Evolutionary conservation across 345 rosid genomes (phyloP), one percentile per base, ranked within the genome.

Genomic region (Hirschfeldia incana): DNA sequence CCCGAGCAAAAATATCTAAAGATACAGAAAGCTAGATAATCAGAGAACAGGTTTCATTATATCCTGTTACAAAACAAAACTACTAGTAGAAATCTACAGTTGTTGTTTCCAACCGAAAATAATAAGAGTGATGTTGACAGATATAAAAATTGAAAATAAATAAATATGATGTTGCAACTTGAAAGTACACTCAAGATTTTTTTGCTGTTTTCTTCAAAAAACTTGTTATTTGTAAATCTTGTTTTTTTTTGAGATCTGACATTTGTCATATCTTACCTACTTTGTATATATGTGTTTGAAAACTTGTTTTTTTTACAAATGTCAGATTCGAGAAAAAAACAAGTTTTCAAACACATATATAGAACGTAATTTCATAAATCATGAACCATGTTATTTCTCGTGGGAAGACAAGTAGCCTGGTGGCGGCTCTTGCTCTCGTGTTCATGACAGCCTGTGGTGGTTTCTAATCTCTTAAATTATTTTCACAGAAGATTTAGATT

Each of bases 321-420:
- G 64, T 59, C 64, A 59, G 15, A 27, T 27, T 27, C 32, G 26
- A 58, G 30, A 59, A 21, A 59, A 59, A 59, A 26, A 26, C 28
- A 59, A 26, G 11, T 55, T 17, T 27, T 51, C 4, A 34, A 29
- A 32, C 15, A 8, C 5, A 33, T 8, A 28, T 69, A 70, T 55
- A 6, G 8, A 33, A 33, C 26, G 29, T 53, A 53, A 42, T 44
- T 62, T 11, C 12, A 62, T 9, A 73, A 61, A 72, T n/a, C 28
- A 5, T 49, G 34, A 49, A 15, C 27, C 28, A 39, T 3, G 3
- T 42, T 29, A 62, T 27, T 29, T 28, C 2, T 61, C 15, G 7
- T 10, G 27, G 67, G 67, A 57, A 72, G 29, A 29, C 69, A 73
- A 73, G 69, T 44, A 6, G 69, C 13, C 76, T 60, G 61, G 67